These are phyloP conservation scores for Cordyceps cicadae DNA, from an alignment of 2,329 filamentous ascomycete genomes.

Conservation along the genomic window DNA sequence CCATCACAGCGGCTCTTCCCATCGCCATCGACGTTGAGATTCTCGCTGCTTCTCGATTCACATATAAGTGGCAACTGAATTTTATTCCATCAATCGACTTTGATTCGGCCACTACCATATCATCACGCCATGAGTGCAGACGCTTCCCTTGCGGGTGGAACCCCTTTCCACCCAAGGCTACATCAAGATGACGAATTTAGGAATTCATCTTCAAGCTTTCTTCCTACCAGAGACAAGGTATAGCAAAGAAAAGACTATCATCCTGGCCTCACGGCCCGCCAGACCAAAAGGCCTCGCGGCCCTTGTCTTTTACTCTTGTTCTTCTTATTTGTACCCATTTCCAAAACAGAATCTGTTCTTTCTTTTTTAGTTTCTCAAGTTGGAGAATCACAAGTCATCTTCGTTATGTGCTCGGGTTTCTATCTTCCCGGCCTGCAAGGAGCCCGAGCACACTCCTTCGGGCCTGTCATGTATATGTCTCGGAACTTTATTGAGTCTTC, in stretches of 20 bases:
- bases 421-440: background rate
- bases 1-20: constrained; percentile 18
- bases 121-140: background rate
- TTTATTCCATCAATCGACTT: background rate
- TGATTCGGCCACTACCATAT: background rate
- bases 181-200: background rate
- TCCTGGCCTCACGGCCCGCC: constrained; percentile 22
- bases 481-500: background rate
- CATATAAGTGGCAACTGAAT: background rate
- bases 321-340: background rate
- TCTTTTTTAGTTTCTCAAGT: background rate
- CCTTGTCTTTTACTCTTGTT: constrained; percentile 2
- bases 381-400: background rate
- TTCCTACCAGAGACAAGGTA: constrained; percentile 6
- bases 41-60: no score
- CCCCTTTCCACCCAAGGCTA: background rate
- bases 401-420: background rate
- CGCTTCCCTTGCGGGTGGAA: background rate
- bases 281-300: constrained; percentile 24
- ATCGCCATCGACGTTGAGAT: constrained; percentile 21
- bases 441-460: background rate
- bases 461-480: background rate
- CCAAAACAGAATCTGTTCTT: no score
- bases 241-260: constrained; percentile 1
- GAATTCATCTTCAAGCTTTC: constrained; percentile 7